Base-by-base conservation (phyloP, 2,329 filamentous ascomycete genomes). In the Madurella mycetomatis region DNA sequence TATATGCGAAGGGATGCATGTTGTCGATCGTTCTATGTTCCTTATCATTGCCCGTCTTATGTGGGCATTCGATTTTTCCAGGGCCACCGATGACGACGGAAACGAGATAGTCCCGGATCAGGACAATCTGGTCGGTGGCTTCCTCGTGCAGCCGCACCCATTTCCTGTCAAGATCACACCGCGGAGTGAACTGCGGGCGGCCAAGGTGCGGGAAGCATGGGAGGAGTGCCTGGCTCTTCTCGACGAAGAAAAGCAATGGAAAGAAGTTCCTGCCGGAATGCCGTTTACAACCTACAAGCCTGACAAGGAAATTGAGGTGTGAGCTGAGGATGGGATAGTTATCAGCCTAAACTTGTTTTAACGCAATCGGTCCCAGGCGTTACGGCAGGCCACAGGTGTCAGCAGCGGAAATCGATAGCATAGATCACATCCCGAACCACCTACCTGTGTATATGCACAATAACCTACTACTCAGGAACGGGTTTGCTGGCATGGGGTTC, bases 1-100 rank as follows among this genome's bases (percentile, higher is more conserved):
- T n/a, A 73, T 83, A 40, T 85, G 82, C 62, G 79, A 76, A 4
- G 82, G 81, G 0, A 76, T 79, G 39, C 76, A 81, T 42, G 68
- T 83, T 0, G 77, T 76, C 0, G 73, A 77, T 46, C 71, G 72
- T 1, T 72, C 69, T 7, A 57, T 80, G 13, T 78, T 76, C 55
- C 66, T 80, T 9, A 69, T 63, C 13, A 72, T 78, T 34, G 68
- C 76, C 2, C 67, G 75, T 1, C 66, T 79, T n/a, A 61, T 78
- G 42, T 79, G 76, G 74, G 72, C 71, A 1, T 78, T 75, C 41
- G 42, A 58, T 11, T 48, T 64, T 37, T 46, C 30, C 13, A 48
- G 34, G 42, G 56, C 49, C 4, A 13, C 30, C 62, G 66, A 70
- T 57, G 57, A 19, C 2, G 34, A 56, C 5, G 71, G 72, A 0